Conservation (phyloP, 495 filamentous ascomycete genomes). For the Hypoxylon crocopeplum region DNA sequence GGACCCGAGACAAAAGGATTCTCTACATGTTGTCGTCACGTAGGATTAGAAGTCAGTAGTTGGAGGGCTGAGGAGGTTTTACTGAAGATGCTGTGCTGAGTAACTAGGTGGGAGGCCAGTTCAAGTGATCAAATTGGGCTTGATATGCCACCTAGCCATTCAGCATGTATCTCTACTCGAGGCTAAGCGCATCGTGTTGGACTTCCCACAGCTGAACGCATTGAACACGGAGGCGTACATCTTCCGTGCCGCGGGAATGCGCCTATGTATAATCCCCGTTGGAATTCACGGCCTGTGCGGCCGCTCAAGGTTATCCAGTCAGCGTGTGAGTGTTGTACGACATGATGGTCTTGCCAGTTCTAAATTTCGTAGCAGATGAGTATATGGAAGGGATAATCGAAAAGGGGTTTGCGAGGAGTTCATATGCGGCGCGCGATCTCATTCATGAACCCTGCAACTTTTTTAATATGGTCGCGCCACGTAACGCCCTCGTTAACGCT, state of each 20-base stretch:
- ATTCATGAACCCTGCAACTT: too few relatives aligned
- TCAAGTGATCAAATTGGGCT: slow-evolving; percentile 28
- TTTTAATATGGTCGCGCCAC: too few relatives aligned
- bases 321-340: slow-evolving; percentile 36
- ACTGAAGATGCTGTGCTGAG: too few relatives aligned
- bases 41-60: too few relatives aligned
- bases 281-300: too few relatives aligned
- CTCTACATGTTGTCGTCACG: too few relatives aligned
- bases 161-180: not conserved
- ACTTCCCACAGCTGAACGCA: not conserved
- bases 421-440: too few relatives aligned
- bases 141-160: slow-evolving; percentile 14
- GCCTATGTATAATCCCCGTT: too few relatives aligned
- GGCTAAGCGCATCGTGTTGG: not conserved
- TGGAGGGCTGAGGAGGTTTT: too few relatives aligned
- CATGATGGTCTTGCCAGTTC: slow-evolving; percentile 50
- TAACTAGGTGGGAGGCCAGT: too few relatives aligned
- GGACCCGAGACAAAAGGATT: too few relatives aligned
- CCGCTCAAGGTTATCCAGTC: not conserved
- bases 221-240: slow-evolving; percentile 15
- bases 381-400: slow-evolving; percentile 45
- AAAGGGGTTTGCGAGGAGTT: not conserved
- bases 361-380: slow-evolving; percentile 50
- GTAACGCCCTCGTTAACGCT: too few relatives aligned
- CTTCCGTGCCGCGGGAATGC: slow-evolving; percentile 26